A percentile compares a stretch with the other conserved stretches of the same genome.
These are phyloP conservation scores for Talaromyces adpressus DNA, from an alignment of 495 filamentous ascomycete species.

Conservation along the genomic window DNA sequence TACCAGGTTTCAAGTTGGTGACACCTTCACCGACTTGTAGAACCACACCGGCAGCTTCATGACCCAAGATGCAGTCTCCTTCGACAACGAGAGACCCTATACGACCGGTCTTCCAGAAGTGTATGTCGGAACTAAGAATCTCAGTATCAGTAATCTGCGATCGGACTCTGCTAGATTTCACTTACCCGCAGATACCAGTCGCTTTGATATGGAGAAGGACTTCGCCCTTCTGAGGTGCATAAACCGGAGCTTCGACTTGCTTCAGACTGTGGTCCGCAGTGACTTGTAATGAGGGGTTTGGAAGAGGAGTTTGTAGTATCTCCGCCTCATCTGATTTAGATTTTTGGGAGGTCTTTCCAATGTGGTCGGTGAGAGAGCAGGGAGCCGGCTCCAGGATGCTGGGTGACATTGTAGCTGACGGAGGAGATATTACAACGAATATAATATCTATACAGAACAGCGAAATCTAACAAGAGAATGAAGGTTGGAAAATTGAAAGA, in stretches of 20 bases:
- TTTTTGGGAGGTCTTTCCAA: background rate
- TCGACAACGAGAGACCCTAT: constrained; percentile 66
- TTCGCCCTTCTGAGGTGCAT: constrained; percentile 37
- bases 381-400: background rate
- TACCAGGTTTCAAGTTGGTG: constrained; percentile 25
- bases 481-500: background rate
- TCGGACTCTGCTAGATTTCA: background rate
- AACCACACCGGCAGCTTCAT: constrained; percentile 67
- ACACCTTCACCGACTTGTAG: constrained; percentile 51
- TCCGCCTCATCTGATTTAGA: background rate
- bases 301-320: constrained; percentile 12
- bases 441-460: background rate
- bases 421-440: background rate
- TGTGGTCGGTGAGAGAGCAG: background rate
- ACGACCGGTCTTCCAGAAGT: constrained; percentile 73
- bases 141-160: background rate
- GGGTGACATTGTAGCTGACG: background rate
- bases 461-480: background rate
- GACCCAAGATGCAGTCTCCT: constrained; percentile 66
- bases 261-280: constrained; percentile 48
- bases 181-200: constrained; percentile 41
- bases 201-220: constrained; percentile 45
- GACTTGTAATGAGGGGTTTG: constrained; percentile 50
- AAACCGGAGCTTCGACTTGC: constrained; percentile 42
- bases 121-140: constrained; percentile 52